Evolutionary conservation across 495 filamentous ascomycete genomes (phyloP).

Genomic region (Aspergillus egyptiacus): DNA sequence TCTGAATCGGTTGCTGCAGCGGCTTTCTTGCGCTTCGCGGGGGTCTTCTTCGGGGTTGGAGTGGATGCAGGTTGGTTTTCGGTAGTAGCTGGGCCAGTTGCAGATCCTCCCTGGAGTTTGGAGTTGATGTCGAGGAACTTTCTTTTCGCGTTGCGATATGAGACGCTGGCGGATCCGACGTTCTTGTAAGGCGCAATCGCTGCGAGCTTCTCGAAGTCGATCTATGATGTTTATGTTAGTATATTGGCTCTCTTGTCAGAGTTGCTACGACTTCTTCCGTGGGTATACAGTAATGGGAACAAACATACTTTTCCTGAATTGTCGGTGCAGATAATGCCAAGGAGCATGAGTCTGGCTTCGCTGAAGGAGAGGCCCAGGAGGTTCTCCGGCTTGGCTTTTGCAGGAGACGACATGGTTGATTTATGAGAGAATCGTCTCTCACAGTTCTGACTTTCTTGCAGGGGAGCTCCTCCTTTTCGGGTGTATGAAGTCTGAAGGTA

Average conservation of each 20-base stretch:
- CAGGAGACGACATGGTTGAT: constrained; percentile 12
- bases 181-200: constrained; percentile 31
- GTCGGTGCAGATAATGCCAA: constrained; percentile 19
- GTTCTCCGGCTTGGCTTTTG: constrained; percentile 15
- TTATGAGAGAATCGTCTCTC: background rate
- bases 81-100: background rate
- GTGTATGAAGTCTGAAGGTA: background rate
- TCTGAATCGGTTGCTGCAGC: background rate
- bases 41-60: constrained; percentile 18
- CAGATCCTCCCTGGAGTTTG: background rate
- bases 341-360: constrained; percentile 22
- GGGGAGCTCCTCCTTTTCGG: background rate
- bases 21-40: constrained; percentile 19
- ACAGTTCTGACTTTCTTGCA: background rate
- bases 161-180: constrained; percentile 24
- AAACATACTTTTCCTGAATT: constrained; percentile 18
- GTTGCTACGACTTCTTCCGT: background rate
- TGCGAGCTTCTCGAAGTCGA: constrained; percentile 36
- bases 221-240: constrained; percentile 17
- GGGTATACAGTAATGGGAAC: background rate
- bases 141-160: constrained; percentile 24
- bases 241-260: background rate
- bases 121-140: constrained; percentile 16
- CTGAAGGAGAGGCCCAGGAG: constrained; percentile 15
- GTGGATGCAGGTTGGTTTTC: background rate